These are phyloP conservation scores for Dactylellina cionopaga DNA, from an alignment of 2,329 filamentous ascomycete species.

Conservation along the genomic window DNA sequence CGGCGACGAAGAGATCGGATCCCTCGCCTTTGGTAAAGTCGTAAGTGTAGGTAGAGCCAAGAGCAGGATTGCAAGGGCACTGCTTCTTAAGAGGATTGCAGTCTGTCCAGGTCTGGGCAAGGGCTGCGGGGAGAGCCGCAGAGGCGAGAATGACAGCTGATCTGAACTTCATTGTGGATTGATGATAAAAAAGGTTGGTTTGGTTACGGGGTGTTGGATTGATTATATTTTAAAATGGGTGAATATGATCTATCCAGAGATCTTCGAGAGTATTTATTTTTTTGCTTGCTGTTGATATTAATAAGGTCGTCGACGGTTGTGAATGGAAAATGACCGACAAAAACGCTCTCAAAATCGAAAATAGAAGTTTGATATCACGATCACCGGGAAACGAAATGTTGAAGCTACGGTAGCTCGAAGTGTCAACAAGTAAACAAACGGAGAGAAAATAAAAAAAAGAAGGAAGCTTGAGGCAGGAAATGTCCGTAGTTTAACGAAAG, in stretches of 20 bases:
- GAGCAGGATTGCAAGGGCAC: slow-evolving; percentile 55
- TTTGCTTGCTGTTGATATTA: neutral
- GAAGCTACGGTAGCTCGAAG: slow-evolving; percentile 19
- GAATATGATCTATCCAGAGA: slow-evolving; percentile 47
- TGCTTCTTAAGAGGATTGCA: slow-evolving; percentile 78
- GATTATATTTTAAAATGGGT: neutral
- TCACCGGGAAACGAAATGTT: slow-evolving; percentile 1
- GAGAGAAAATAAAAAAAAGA: slow-evolving; percentile 4
- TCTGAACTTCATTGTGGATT: slow-evolving; percentile 36
- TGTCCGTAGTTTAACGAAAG: slow-evolving; percentile 43
- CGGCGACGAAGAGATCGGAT: slow-evolving; percentile 66
- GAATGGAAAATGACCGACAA: slow-evolving; percentile 7
- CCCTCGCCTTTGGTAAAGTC: slow-evolving; percentile 41
- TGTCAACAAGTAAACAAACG: slow-evolving; percentile 23
- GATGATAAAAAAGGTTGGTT: neutral
- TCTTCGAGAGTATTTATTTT: slow-evolving; percentile 11
- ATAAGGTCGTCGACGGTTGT: neutral
- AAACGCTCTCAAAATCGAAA: neutral
- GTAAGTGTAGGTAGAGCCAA: slow-evolving; percentile 53
- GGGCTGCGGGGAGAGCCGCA: slow-evolving; percentile 55
- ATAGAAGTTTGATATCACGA: slow-evolving; percentile 30
- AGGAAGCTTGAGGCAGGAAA: slow-evolving; percentile 30
- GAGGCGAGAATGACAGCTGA: slow-evolving; percentile 45
- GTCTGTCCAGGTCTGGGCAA: slow-evolving; percentile 77
- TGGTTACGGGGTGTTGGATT: neutral